Evolutionary conservation across 345 rosid species (phyloP), one percentile per base, ranked within the genome.

Genomic region (Isatis tinctoria): DNA sequence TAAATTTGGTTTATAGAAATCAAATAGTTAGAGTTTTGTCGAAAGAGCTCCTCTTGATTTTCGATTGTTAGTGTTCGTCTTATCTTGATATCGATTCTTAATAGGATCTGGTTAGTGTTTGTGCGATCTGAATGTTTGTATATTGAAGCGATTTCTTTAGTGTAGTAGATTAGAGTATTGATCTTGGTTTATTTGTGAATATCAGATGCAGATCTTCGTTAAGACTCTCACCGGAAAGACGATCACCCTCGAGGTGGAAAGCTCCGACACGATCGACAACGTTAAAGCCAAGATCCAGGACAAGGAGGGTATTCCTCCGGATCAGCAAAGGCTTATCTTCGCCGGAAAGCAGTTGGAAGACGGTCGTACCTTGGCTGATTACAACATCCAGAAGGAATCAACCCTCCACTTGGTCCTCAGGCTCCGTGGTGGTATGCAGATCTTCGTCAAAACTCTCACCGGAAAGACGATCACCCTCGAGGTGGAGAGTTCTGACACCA

Each of bases 401-500:
- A 70, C 74, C 0, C 74, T 70, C 1, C 74, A 70, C 13, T 22
- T 70, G 27, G 74, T 70, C 0, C 60, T 78, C 33, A 22, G 74
- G 4, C 74, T 70, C 0, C 74, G 74, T 60, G 74, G 74, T 10
- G 67, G 74, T 10, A 72, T 72, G 76, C 76, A 72, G 2, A 72
- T 72, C 35, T 80, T 80, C 28, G 80, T 80, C 1, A 80, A 80
- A 7, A 80, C 83, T 1, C 5, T 80, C 0, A 80, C 83, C 0
- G 84, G 84, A 2, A 81, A 81, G 79, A 81, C 84, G 0, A 81
- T 81, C 1, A 81, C 84, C 2, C 32, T 81, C 0, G 84, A 81
- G 75, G 84, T 81, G 3, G 84, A 81, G 10, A 78, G 82, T 13
- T 68, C 76, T 2, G 84, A 81, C 75, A 81, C 84, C 5, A 81